Conservation (phyloP, 2,329 filamentous ascomycete genomes). For the Claviceps paspali region DNA sequence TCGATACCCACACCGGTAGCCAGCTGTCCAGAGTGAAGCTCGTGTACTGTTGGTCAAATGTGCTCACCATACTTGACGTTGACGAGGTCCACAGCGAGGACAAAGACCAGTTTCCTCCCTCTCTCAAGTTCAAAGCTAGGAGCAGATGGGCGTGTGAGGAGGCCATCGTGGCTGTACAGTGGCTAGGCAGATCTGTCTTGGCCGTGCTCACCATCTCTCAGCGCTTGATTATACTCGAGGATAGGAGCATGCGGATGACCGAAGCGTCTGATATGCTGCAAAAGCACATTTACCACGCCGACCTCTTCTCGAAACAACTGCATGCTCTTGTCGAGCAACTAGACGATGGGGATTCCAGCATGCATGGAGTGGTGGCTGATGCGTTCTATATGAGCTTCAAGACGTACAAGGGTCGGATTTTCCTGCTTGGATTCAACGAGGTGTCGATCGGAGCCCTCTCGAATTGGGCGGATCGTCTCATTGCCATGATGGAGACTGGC, state of each 20-base stretch:
- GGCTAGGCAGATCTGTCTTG: constrained; percentile 86
- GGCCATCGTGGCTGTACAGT: constrained; percentile 90
- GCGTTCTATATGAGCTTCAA: constrained; percentile 98
- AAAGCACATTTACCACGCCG: constrained; percentile 82
- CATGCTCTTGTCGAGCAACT: constrained; percentile 73
- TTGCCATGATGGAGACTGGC: constrained; percentile 92
- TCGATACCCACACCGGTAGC: constrained; percentile 49
- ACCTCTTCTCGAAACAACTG: constrained; percentile 80
- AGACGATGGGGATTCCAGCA: constrained; percentile 70
- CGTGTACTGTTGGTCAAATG: constrained; percentile 96
- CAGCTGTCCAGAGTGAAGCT: constrained; percentile 70
- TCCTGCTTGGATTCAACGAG: constrained; percentile 87
- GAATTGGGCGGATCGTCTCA: constrained; percentile 89
- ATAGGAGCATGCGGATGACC: constrained; percentile 75
- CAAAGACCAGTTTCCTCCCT: constrained; percentile 63
- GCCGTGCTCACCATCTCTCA: constrained; percentile 90
- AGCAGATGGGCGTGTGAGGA: constrained; percentile 90
- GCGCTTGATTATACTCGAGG: constrained; percentile 80
- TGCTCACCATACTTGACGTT: constrained; percentile 85
- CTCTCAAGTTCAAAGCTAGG: constrained; percentile 63
- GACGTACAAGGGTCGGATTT: constrained; percentile 84
- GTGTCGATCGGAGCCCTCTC: constrained; percentile 81
- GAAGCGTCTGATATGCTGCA: constrained; percentile 87
- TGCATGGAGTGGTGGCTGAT: constrained; percentile 94
- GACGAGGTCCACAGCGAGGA: constrained; percentile 55